These are phyloP conservation scores for Mrakia frigida DNA, from an alignment of 768 basidiomycete species.

Conservation along the genomic window DNA sequence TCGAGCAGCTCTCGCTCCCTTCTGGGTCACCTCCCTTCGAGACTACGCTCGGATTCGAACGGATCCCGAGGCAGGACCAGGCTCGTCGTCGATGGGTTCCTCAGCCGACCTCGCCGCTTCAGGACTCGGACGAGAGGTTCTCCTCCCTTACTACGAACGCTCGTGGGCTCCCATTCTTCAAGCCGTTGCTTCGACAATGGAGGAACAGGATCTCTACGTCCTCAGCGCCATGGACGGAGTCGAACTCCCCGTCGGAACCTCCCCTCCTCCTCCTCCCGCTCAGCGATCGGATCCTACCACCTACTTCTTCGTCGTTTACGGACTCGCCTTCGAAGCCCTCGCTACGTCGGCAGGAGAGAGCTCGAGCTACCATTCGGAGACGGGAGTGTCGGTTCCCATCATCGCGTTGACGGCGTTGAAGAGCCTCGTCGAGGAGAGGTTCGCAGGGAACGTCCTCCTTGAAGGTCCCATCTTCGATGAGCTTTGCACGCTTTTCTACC, in stretches of 20 bases:
- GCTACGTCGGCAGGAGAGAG: slow-evolving; percentile 41
- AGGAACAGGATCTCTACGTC: slow-evolving; percentile 60
- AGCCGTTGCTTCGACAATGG: slow-evolving; percentile 77
- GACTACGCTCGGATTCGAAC: slow-evolving; percentile 89
- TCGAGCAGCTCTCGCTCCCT: slow-evolving; percentile 61
- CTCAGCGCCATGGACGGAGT: slow-evolving; percentile 76
- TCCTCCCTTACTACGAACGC: slow-evolving; percentile 81
- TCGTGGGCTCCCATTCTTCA: slow-evolving; percentile 78
- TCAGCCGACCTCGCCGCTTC: slow-evolving; percentile 45
- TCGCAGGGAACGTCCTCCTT: slow-evolving; percentile 72
- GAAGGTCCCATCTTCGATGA: slow-evolving; percentile 84
- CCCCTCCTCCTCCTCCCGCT: slow-evolving; percentile 16
- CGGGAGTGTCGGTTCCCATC: slow-evolving; percentile 55
- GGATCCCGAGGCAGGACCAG: slow-evolving; percentile 61
- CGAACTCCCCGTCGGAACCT: slow-evolving; percentile 43
- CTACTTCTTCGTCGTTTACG: slow-evolving; percentile 85
- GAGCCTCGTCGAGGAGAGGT: slow-evolving; percentile 70
- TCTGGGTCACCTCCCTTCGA: slow-evolving; percentile 82
- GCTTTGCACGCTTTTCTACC: slow-evolving; percentile 77
- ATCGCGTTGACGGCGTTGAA: slow-evolving; percentile 71
- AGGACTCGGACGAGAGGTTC: slow-evolving; percentile 81
- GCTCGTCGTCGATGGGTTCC: slow-evolving; percentile 54
- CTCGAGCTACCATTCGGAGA: slow-evolving; percentile 19
- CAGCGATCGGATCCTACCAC: slow-evolving; percentile 60
- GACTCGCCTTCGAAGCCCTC: slow-evolving; percentile 86